A percentile compares a stretch with the other conserved stretches of the same genome.
Conservation (phyloP, 2,329 filamentous ascomycete species). For the Ascochyta viciae-villosae region DNA sequence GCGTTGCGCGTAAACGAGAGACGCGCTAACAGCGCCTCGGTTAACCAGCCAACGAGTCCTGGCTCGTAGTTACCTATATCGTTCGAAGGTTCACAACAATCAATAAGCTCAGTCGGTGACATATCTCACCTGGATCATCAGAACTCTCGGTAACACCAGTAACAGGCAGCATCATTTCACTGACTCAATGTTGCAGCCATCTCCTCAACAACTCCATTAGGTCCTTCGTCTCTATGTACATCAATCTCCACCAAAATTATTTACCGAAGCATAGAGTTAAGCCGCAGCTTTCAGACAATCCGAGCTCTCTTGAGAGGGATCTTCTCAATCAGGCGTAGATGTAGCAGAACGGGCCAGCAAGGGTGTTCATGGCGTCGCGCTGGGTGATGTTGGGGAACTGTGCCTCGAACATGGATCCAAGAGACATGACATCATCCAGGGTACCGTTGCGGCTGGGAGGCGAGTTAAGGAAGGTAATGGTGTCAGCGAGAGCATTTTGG, state of each 20-base stretch:
- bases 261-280: background rate
- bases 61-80: no score
- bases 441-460: slow-evolving; percentile 55
- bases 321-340: slow-evolving; percentile 43
- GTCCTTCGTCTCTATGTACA: background rate
- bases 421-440: slow-evolving; percentile 52
- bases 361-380: slow-evolving; percentile 51
- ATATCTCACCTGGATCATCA: no score
- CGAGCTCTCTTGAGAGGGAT: no score
- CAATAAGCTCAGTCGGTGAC: no score
- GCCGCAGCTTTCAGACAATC: background rate
- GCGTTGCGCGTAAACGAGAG: no score
- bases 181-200: no score
- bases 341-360: slow-evolving; percentile 57
- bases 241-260: background rate
- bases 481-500: slow-evolving; percentile 52
- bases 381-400: slow-evolving; percentile 19
- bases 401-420: slow-evolving; percentile 49
- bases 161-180: no score
- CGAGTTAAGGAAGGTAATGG: slow-evolving; percentile 53
- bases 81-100: no score
- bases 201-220: background rate
- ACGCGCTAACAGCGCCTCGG: no score
- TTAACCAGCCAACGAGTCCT: no score
- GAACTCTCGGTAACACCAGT: no score